Evolutionary conservation across 441 rosid genomes (phyloP).

Genomic region (Biscutella laevigata): DNA sequence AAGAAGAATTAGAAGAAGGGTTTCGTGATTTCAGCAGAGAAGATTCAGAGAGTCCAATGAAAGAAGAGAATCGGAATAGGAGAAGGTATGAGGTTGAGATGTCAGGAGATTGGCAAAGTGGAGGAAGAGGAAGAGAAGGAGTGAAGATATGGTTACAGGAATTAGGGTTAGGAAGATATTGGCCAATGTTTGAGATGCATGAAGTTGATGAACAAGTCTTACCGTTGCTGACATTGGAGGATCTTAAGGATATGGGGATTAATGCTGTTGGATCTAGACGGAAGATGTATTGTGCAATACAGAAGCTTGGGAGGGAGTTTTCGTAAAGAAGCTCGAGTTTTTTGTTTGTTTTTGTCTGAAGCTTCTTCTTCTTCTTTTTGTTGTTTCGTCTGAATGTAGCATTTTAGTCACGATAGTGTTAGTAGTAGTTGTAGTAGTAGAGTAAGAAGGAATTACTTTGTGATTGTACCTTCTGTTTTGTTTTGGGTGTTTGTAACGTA

Average conservation of each 20-base stretch:
- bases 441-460: conserved; percentile 7
- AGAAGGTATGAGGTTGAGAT: conserved; percentile 35
- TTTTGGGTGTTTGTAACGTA: not conserved
- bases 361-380: not conserved
- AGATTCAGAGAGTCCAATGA: conserved; percentile 32
- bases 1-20: conserved; percentile 35
- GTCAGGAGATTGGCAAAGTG: conserved; percentile 31
- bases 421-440: conserved; percentile 11
- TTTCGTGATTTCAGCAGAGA: conserved; percentile 50
- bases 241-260: conserved; percentile 96
- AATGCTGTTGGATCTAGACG: conserved; percentile 93
- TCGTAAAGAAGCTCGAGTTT: conserved; percentile 38
- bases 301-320: conserved; percentile 79
- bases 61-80: conserved; percentile 28
- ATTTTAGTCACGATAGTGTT: not conserved
- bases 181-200: conserved; percentile 82
- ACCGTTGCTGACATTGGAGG: conserved; percentile 90
- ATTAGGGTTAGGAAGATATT: conserved; percentile 77
- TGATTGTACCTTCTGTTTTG: conserved; percentile 13
- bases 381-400: conserved; percentile 8
- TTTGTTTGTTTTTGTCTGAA: not conserved
- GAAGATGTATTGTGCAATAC: conserved; percentile 80
- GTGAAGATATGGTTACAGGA: conserved; percentile 81
- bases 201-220: conserved; percentile 91
- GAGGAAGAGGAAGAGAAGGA: conserved; percentile 48